Percentiles rank a stretch among this genome's conserved stretches.
Conservation (phyloP, 2,329 filamentous ascomycete genomes). For the Raffaelea ambrosiae region DNA sequence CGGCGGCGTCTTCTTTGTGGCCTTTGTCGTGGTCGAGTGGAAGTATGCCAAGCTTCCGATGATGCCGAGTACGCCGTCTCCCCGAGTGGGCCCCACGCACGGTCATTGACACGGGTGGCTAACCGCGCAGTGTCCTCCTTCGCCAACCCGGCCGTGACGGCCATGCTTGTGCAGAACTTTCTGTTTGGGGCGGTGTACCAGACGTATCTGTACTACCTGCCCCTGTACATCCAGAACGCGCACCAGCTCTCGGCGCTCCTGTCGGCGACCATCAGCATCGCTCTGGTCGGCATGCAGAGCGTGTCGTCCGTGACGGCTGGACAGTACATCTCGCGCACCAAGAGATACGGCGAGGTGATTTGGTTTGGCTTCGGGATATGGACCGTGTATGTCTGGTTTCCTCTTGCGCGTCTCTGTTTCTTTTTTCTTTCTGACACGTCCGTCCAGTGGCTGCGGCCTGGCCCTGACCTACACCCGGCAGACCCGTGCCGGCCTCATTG, state of each 20-base stretch:
- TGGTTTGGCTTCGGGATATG: constrained; percentile 24
- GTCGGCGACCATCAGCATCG: constrained; percentile 21
- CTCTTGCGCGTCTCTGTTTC: background rate
- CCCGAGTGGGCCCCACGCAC: background rate
- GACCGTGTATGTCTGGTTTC: constrained; percentile 16
- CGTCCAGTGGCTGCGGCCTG: constrained; percentile 20
- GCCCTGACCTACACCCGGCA: constrained; percentile 17
- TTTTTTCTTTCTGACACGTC: background rate
- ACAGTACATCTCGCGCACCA: constrained; percentile 20
- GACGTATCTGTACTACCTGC: constrained; percentile 12
- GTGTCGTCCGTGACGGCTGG: constrained; percentile 21
- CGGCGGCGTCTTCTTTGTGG: background rate
- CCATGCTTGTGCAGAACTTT: constrained; percentile 10
- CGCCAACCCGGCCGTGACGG: constrained; percentile 5
- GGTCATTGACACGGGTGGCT: no score
- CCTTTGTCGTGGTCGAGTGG: constrained; percentile 6
- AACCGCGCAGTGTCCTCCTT: constrained; percentile 9
- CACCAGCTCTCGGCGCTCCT: constrained; percentile 17
- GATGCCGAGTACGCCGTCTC: constrained; percentile 8
- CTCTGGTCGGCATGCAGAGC: constrained; percentile 20
- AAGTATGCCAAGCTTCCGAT: constrained; percentile 11
- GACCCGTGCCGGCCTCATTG: constrained; percentile 19
- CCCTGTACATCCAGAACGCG: constrained; percentile 24
- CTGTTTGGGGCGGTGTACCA: constrained; percentile 12
- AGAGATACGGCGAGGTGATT: constrained; percentile 21